Evolutionary conservation across 768 basidiomycete species (phyloP), one percentile per base, ranked within the genome.

Genomic region (Tricholoma sp.): DNA sequence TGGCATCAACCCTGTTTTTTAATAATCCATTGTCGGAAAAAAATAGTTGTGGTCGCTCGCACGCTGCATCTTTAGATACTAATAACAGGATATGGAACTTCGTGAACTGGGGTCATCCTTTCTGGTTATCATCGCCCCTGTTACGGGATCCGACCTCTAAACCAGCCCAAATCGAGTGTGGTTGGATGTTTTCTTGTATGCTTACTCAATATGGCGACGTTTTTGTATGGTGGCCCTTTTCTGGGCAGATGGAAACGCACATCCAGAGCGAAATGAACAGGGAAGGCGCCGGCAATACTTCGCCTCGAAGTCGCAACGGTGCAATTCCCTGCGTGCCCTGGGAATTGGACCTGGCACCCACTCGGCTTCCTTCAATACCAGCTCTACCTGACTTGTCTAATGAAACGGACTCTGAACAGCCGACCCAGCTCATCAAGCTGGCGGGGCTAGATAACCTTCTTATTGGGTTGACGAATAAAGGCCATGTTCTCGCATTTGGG

Each of bases 131-230:
- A 1, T 76, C 81, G 13, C 65, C 74, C 2, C 68, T 82, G 24
- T 70, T 85, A 32, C 72, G 70, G 3, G 80, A 85, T 41, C 70
- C 72, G 2, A 69, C 71, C 34, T 75, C 69, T 44, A 66, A 63
- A 36, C 77, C 79, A 18, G 64, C 74, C 20, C 89, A 89, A 66
- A 78, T 91, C 36, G 87, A 86, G 66, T 87, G 89, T 61, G 92
- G 93, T 42, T 94, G 93, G 93, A 58, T 64, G 12, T 90, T 88
- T 68, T 86, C 87, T n/a, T 80, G 84, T 10, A 74, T 86, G 31
- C 82, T 96, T 62, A 88, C 86, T 8, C 74, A 77, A 57, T 75
- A 78, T n/a, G 89, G 91, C 2, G 80, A 84, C 48, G 84, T 89
- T 44, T 82, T 84, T 59, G 82, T 88, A 4, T 91, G 85, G 82